Base-by-base conservation (phyloP, 202 grass and related monocot species). In the Eragrostis tef region DNA sequence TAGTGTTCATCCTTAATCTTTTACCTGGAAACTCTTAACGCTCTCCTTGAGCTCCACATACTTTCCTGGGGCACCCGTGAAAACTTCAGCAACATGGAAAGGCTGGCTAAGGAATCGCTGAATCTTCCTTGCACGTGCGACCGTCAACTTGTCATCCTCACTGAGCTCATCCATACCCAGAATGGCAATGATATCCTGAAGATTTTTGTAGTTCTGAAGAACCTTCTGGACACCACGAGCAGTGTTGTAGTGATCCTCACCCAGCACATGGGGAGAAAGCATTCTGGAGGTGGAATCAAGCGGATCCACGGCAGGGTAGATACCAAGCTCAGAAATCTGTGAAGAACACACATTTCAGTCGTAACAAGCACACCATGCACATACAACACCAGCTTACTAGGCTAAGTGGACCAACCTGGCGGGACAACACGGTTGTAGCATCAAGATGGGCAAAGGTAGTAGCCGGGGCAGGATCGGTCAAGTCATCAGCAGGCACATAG, bases 391-490 rank as follows among this genome's bases (percentile, higher is more conserved):
- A 44, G 6, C 46, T 1, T 49, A 42, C 20, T n/a, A 15, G 4
- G 41, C 20, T 21, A 31, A 17, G n/a, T 14, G n/a, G 12, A 77
- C 72, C 79, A 81, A 99, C 96, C 96, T 90, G 87, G 86, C 96
- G 85, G 63, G 96, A 99, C 88, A 99, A 71, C 90, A 99, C 96
- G 73, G 96, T 99, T 42, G 96, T 98, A 80, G 96, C 96, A 83
- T 98, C 96, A 87, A 98, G 96, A 98, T 98, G 96, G 56, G 96
- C 93, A 87, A 99, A 99, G 24, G 96, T 99, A 58, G 96, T 99
- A 34, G 96, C 96, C 60, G 96, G 96, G 59, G 96, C 93, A 86
- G 96, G 96, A 99, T 99, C 96, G 0, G 96, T 99, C 87, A 99
- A 96, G 51, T 99, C 96, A 93, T 99, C 96, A 84, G 96, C 96